Base-by-base conservation (phyloP, 2,329 filamentous ascomycete species). In the Curvularia sp. region DNA sequence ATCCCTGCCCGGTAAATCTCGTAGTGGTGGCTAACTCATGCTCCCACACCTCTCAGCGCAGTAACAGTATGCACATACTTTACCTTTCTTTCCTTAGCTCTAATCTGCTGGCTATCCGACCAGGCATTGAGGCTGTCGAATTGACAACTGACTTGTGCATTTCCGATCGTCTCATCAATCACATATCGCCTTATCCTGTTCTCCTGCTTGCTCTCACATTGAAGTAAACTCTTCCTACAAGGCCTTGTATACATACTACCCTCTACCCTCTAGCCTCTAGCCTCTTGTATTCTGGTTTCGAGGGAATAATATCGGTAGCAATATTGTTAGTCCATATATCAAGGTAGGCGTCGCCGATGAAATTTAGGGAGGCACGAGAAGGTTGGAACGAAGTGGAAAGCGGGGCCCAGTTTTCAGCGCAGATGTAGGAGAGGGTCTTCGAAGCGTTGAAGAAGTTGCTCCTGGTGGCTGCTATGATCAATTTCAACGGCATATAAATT, bases 41-140 rank as follows among this genome's bases (percentile, higher is more conserved):
- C 23, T 18, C 53, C 47, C 30, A 51, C 41, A 18, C 53, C 56
- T 34, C 59, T 67, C 57, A 66, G 56, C 10, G 68, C 69, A 4
- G 69, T 74, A n/a, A 72, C 67, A 8, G 70, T 72, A 55, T 74
- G 69, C 30, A 73, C 70, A 59, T 72, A 74, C 53, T 71, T 73
- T 0, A 73, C 71, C 52, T 68, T 74, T 8, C 70, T 70, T 27
- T 63, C 64, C 5, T 65, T 57, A 23, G 72, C 52, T n/a, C 67
- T 57, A 27, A 74, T 67, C 52, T 74, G 69, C 53, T 74, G 69
- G n/a, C 63, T 69, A 60, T 73, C 69, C 7, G 69, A 69, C 66
- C 61, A 66, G 27, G 61, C 52, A 12, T 68, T 70, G 25, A 74
- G 52, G 56, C 69, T 72, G 51, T 70, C 66, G 65, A 74, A 74